Base-by-base conservation (phyloP, 2,329 filamentous ascomycete species). In the Akanthomyces lecanii region DNA sequence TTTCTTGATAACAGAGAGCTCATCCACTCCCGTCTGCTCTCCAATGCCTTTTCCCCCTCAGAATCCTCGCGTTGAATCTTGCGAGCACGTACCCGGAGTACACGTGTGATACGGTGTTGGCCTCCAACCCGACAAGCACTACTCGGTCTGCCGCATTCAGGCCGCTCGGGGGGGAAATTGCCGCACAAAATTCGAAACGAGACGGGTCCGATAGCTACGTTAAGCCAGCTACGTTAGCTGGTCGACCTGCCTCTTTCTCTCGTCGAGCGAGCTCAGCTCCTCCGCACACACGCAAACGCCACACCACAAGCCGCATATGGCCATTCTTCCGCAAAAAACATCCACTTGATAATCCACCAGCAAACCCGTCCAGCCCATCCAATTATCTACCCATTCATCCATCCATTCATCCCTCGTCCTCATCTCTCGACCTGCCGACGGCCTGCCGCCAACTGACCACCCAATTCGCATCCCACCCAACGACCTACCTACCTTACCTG, bases 281-380 rank as follows among this genome's bases (percentile, higher is more conserved):
- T 57, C 55, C 55, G 18, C 55, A 10, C 54, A 47, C n/a, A 21
- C 28, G 10, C 54, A 57, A 36, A n/a, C 28, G 16, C 55, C 55
- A 58, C 55, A 48, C 55, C 42, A 36, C 21, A 56, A 25, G 40
- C 50, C 55, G 55, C 42, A 58, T 58, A 58, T 4, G 55, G 55
- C 42, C 42, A 58, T 23, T 38, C 28, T 25, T 36, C 55, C 55
- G 38, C 51, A 23, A 33, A 36, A 18, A 16, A 58, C 55, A 48
- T 58, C 55, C 55, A 58, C 55, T 47, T 28, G 3, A 58, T 48
- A 48, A 48, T n/a, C 55, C 55, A 57, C 54, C 54, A 47, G 33
- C 55, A 48, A 58, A 36, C 42, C 30, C n/a, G n/a, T 45, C 42
- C 18, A 45, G n/a, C 42, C n/a, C 48, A 51, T 33, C 28, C 28